These are phyloP conservation scores for Parietichytrium sp. DNA, from an alignment of 108 stramenopile species.

Conservation along the genomic window DNA sequence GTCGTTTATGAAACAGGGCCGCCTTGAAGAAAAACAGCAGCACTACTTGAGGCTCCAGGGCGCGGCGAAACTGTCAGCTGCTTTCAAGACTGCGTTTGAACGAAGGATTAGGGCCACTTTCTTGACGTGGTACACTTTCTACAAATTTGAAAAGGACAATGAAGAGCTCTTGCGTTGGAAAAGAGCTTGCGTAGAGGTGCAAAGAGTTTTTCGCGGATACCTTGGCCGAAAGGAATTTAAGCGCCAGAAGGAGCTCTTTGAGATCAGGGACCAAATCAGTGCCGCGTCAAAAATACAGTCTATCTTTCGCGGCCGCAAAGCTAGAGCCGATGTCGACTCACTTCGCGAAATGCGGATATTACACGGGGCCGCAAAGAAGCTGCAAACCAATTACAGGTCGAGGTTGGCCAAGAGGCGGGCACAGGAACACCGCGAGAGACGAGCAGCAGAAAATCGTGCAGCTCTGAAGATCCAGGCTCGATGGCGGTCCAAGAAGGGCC, in stretches of 20 bases:
- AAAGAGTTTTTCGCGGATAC: neutral
- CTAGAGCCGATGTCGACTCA: neutral
- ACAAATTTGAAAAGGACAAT: neutral
- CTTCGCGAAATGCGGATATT: slow-evolving; percentile 25
- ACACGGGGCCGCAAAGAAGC: neutral
- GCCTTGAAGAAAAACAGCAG: neutral
- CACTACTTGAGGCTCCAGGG: neutral
- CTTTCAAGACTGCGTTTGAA: neutral
- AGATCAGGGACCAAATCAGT: neutral
- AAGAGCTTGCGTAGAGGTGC: neutral
- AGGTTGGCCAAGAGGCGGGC: neutral
- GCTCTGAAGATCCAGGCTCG: neutral
- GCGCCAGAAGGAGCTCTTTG: neutral
- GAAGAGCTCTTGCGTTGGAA: neutral
- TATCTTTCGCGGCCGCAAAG: slow-evolving; percentile 4
- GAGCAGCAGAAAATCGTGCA: neutral
- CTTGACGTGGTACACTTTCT: neutral
- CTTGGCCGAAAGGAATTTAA: neutral
- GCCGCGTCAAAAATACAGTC: neutral
- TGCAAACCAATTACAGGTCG: neutral
- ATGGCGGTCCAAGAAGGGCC: neutral
- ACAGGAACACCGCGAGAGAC: neutral
- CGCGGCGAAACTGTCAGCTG: neutral
- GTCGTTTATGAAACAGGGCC: neutral
- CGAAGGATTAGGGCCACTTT: too few species aligned